These are phyloP conservation scores for Fusarium domesticum DNA, from an alignment of 2,329 filamentous ascomycete species.

Conservation along the genomic window DNA sequence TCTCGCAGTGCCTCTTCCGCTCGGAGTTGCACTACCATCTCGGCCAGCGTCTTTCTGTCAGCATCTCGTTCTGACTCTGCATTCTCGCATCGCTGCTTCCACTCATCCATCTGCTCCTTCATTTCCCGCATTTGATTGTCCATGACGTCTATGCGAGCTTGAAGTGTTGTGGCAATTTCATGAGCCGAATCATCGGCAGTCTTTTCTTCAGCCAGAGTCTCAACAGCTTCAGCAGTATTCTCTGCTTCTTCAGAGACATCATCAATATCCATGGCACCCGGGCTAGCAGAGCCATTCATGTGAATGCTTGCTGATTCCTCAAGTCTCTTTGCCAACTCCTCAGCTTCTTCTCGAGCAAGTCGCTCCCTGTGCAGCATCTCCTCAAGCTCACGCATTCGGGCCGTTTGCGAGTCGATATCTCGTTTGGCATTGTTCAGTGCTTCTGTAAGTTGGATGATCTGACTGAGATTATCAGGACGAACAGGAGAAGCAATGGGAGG, in stretches of 20 bases:
- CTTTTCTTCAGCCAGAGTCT: slow-evolving; percentile 35
- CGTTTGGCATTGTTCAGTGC: slow-evolving; percentile 79
- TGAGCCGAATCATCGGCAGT: slow-evolving; percentile 38
- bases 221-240: slow-evolving; percentile 18
- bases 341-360: slow-evolving; percentile 76
- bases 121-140: slow-evolving; percentile 77
- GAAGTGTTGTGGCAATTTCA: slow-evolving; percentile 38
- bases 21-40: slow-evolving; percentile 84
- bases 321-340: slow-evolving; percentile 73
- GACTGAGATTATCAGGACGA: slow-evolving; percentile 60
- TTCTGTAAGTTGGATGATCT: slow-evolving; percentile 81
- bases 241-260: slow-evolving; percentile 20
- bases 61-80: slow-evolving; percentile 75
- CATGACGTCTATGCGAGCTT: slow-evolving; percentile 73
- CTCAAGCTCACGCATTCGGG: slow-evolving; percentile 78
- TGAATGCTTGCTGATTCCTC: slow-evolving; percentile 49
- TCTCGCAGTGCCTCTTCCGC: slow-evolving; percentile 56
- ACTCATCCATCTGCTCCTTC: slow-evolving; percentile 74
- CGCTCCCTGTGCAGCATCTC: slow-evolving; percentile 71
- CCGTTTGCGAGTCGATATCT: slow-evolving; percentile 80
- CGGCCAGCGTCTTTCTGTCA: slow-evolving; percentile 71
- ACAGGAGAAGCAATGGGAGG: slow-evolving; percentile 55
- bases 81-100: slow-evolving; percentile 71
- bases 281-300: slow-evolving; percentile 29
- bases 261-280: slow-evolving; percentile 23